Percentiles rank a stretch among this genome's conserved stretches.
phyloP scores from a whole-genome alignment of 768 basidiomycete species.

The Daedaleopsis nitida region DNA sequence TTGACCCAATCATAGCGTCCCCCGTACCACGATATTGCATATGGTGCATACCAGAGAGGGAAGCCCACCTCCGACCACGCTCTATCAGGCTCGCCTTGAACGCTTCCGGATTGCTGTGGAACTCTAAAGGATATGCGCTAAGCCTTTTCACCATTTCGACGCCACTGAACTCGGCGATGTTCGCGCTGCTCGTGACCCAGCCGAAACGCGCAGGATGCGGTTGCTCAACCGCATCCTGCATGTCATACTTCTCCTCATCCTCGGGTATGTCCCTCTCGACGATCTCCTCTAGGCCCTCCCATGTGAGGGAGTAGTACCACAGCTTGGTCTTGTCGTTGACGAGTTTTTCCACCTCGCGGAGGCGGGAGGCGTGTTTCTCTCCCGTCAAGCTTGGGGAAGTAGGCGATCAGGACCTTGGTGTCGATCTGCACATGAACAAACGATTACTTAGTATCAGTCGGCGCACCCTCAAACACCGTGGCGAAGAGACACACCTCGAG shows the following conservation, averaged over 20 bases:
- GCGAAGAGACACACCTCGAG: constrained; percentile 41
- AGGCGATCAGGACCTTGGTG: constrained; percentile 56
- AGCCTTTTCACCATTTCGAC: constrained; percentile 49
- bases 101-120: constrained; percentile 43
- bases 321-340: constrained; percentile 34
- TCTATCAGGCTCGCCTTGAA: constrained; percentile 40
- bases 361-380: constrained; percentile 51
- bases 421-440: constrained; percentile 41
- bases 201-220: constrained; percentile 26
- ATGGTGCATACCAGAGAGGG: constrained; percentile 48
- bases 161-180: constrained; percentile 46
- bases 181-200: constrained; percentile 35
- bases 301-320: constrained; percentile 44
- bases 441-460: background rate
- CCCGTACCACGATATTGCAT: constrained; percentile 44
- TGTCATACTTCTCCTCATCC: background rate
- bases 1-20: constrained; percentile 19
- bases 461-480: too few species aligned
- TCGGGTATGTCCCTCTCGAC: constrained; percentile 29
- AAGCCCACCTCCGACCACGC: constrained; percentile 59
- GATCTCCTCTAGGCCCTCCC: constrained; percentile 54
- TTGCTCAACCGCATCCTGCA: background rate
- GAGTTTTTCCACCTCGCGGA: constrained; percentile 41
- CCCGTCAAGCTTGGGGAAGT: constrained; percentile 49
- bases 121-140: constrained; percentile 54